Base-by-base conservation (phyloP, 2,329 filamentous ascomycete genomes). In the Beauveria brongniartii region DNA sequence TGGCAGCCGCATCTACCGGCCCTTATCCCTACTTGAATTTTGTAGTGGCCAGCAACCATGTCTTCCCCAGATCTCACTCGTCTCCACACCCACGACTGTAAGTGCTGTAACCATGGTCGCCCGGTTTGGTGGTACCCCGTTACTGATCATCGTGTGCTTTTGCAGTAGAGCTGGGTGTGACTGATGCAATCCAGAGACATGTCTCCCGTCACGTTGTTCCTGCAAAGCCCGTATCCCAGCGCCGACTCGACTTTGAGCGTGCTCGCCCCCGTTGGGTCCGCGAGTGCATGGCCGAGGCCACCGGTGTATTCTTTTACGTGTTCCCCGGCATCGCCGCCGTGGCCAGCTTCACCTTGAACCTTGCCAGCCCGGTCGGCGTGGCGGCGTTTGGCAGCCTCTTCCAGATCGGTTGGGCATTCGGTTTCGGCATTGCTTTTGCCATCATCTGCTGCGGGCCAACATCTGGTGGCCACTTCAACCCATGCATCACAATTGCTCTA, bases 291-390 rank as follows among this genome's bases (percentile, higher is more conserved):
- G 82, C 79, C 4, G 82, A 85, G 67, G 80, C 80, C 3, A 79
- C 79, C 1, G 82, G 82, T 3, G 80, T 83, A 3, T 84, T 84
- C 73, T 80, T 82, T 67, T 83, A 81, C 66, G 79, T 80, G 69
- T 75, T 78, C 63, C 75, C 79, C 3, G 81, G 82, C 18, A 79
- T 85, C 41, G 77, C 80, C n/a, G 78, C 81, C 2, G 75, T 78
- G 3, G 78, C 81, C 3, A 69, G 74, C 16, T 83, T 83, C 67
- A 78, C 78, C 8, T 62, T 82, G 3, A 78, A 81, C 64, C 72
- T 75, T 1, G 72, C 71, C 3, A 80, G 77, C 61, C 64, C 64
- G 6, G 28, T 68, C 30, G 67, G 67, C 5, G 67, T 65, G 30
- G 55, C 67, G 5, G 67, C 68, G 2, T 71, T 69, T 51, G 79